Evolutionary conservation across 306 rosid genomes (phyloP), one percentile per base, ranked within the genome.

Genomic region (Pyrus bretschneideri): DNA sequence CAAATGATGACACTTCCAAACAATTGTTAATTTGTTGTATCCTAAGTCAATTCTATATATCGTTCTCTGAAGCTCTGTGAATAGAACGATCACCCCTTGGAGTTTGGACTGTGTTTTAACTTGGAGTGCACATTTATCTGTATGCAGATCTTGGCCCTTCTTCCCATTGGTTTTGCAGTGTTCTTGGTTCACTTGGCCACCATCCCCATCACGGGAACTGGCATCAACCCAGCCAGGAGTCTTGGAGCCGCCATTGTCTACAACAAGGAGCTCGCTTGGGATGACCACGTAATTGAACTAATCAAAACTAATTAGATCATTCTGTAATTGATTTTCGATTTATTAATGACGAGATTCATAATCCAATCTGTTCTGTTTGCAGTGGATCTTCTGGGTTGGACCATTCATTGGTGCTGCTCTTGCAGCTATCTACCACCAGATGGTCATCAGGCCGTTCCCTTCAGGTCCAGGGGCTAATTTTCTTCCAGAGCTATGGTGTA

Each of bases 381-480:
- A 93, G 98, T 91, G 98, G 97, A 91, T 94, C 73, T 94, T 94
- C 89, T 93, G 98, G 97, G 91, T 93, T 60, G 98, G 96, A 80
- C 98, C 98, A 11, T 93, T 93, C 86, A 79, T 83, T 74, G 98
- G 98, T 78, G 96, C 97, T 82, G 89, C 91, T 5, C 89, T 93
- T 79, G 98, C 98, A 80, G 98, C 30, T 29, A 13, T 86, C 10
- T 93, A 93, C 85, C 98, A 93, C 81, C 92, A 84, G 87, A 80
- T 91, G 9, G 89, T 93, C 76, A 89, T 93, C 84, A 85, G 98
- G 98, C 98, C 63, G 91, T 93, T 88, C 98, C 98, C 55, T 93
- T 93, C 88, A 86, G 89, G 85, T 29, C 89, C 76, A 93, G 87
- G 86, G 81, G 78, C 76, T 91, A 72, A 83, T 59, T 33, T 64